Evolutionary conservation across 495 filamentous ascomycete genomes (phyloP).

Genomic region (Physcia stellaris): DNA sequence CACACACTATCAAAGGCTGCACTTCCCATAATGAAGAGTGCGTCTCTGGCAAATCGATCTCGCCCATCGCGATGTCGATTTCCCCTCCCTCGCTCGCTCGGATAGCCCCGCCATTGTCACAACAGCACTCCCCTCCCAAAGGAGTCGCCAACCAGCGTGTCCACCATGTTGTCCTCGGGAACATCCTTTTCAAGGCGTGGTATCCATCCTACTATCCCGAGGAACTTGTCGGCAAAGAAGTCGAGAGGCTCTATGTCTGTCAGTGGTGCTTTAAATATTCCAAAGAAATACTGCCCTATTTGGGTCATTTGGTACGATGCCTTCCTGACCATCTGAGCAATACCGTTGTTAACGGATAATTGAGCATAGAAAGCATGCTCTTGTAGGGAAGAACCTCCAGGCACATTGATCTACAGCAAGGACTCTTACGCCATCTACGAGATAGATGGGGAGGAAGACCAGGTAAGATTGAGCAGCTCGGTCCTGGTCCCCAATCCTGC

Average conservation of each 20-base stretch:
- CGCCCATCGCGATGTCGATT: too few relatives aligned
- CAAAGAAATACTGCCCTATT: constrained; percentile 48
- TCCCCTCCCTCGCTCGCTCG: neutral
- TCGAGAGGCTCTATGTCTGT: constrained; percentile 66
- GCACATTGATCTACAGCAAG: constrained; percentile 41
- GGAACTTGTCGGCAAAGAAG: constrained; percentile 53
- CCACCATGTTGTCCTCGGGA: constrained; percentile 60
- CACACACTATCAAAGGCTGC: too few relatives aligned
- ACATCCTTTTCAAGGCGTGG: constrained; percentile 61
- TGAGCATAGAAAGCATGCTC: constrained; percentile 29
- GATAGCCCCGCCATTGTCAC: constrained; percentile 7
- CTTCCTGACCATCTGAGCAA: constrained; percentile 24
- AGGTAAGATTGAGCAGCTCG: constrained; percentile 35
- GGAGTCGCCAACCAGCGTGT: constrained; percentile 44
- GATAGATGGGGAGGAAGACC: constrained; percentile 76
- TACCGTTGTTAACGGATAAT: constrained; percentile 29
- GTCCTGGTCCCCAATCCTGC: too few relatives aligned
- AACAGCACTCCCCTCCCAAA: constrained; percentile 19
- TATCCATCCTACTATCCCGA: constrained; percentile 70
- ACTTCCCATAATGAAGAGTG: too few relatives aligned
- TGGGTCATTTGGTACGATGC: constrained; percentile 34
- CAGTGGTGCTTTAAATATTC: constrained; percentile 90
- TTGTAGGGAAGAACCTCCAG: constrained; percentile 21
- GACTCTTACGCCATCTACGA: constrained; percentile 65
- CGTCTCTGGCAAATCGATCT: too few relatives aligned